These are phyloP conservation scores for Basipetospora sp. DNA, from an alignment of 2,329 filamentous ascomycete genomes.

Conservation along the genomic window DNA sequence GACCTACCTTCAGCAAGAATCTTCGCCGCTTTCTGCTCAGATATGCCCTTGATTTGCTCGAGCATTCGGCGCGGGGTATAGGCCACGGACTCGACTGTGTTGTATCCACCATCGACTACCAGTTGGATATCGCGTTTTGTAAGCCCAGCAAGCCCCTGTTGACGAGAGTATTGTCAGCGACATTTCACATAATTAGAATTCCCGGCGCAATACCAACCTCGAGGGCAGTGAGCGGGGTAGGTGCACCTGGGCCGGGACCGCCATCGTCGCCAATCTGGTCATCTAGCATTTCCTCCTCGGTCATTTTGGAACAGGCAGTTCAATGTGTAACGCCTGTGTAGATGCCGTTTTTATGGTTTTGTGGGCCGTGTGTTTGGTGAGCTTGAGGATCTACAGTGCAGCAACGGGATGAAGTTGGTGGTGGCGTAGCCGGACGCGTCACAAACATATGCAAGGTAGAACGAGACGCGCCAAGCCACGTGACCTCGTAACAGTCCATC, in stretches of 20 bases:
- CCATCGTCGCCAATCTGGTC: constrained; percentile 50
- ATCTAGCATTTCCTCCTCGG: constrained; percentile 45
- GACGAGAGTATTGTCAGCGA: not conserved
- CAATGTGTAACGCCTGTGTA: not conserved
- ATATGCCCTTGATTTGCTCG: constrained; percentile 95
- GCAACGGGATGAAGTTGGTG: constrained; percentile 12
- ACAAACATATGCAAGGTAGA: constrained; percentile 7
- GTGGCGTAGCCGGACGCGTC: constrained; percentile 22
- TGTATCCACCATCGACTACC: constrained; percentile 78
- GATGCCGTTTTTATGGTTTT: too few relatives aligned
- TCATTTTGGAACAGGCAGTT: constrained; percentile 22
- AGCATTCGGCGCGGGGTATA: constrained; percentile 74
- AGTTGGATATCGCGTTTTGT: constrained; percentile 94
- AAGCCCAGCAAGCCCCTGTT: constrained; percentile 68
- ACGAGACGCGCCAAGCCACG: constrained; percentile 23
- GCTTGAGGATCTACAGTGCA: too few relatives aligned
- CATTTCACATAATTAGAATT: too few relatives aligned
- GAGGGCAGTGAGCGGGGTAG: constrained; percentile 69
- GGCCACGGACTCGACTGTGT: constrained; percentile 89
- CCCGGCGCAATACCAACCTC: constrained; percentile 45
- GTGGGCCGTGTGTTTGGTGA: too few relatives aligned
- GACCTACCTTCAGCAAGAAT: constrained; percentile 67
- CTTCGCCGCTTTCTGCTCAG: constrained; percentile 88
- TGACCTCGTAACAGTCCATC: constrained; percentile 11
- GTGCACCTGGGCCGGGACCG: constrained; percentile 75